These are phyloP conservation scores for Breviolum minutum DNA, from an alignment of 73 alveolate species.

Conservation along the genomic window DNA sequence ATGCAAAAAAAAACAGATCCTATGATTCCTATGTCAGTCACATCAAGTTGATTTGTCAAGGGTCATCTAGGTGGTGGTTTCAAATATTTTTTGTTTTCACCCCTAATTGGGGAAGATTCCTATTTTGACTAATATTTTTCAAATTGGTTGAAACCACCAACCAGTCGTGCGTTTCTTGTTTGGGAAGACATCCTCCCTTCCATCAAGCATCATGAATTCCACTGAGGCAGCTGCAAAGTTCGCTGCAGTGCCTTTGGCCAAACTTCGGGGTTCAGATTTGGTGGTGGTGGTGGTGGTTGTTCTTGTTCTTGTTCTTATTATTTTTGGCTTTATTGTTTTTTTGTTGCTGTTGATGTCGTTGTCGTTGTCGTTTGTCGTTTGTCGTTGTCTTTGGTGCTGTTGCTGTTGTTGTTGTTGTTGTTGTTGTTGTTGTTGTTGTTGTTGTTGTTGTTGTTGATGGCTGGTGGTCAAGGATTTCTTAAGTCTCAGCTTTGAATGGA, in stretches of 20 bases:
- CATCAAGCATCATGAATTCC: too few relatives aligned
- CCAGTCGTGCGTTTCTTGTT: too few relatives aligned
- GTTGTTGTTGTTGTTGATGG: background rate
- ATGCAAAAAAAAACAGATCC: too few relatives aligned
- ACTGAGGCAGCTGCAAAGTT: background rate
- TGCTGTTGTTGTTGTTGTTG: background rate
- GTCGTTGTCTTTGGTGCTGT: background rate
- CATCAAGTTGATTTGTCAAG: too few relatives aligned
- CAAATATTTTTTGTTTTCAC: too few relatives aligned
- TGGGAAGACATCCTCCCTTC: too few relatives aligned
- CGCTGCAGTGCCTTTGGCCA: background rate
- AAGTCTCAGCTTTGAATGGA: too few relatives aligned
- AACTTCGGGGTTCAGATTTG: background rate
- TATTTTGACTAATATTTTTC: too few relatives aligned
- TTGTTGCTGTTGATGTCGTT: background rate
- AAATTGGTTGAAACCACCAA: too few relatives aligned
- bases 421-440: slow-evolving; percentile 15
- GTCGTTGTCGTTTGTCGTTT: background rate
- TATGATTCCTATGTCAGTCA: too few relatives aligned
- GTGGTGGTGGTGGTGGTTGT: background rate
- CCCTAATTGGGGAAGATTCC: too few relatives aligned
- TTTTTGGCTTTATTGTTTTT: background rate
- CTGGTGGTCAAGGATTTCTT: background rate
- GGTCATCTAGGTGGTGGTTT: too few relatives aligned
- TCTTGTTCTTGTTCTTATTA: background rate